phyloP scores from a whole-genome alignment of 164 flowering plant species.

The Berberis thunbergii region DNA sequence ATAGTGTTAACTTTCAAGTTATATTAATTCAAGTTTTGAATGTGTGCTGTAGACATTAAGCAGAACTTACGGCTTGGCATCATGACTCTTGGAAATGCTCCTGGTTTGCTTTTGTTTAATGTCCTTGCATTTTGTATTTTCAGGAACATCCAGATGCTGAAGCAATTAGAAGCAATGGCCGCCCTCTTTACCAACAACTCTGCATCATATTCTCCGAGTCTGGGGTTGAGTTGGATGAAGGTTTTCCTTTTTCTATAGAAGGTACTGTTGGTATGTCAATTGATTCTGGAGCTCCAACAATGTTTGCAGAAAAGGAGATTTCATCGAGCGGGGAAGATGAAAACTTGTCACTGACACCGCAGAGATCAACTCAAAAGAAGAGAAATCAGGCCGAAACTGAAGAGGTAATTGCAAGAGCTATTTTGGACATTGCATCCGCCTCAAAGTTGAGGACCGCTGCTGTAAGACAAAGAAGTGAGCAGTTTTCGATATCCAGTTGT shows the following conservation, averaged over 20 bases:
- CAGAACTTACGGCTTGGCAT: no score
- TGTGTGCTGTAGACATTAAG: no score
- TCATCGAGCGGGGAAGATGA: slow-evolving; percentile 31
- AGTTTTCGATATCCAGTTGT: slow-evolving; percentile 36
- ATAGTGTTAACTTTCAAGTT: no score
- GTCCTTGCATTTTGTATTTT: neutral
- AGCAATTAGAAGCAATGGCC: slow-evolving; percentile 29
- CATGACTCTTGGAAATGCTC: no score
- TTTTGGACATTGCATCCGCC: slow-evolving; percentile 55
- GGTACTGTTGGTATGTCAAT: neutral
- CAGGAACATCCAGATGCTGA: slow-evolving; percentile 55
- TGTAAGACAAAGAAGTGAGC: slow-evolving; percentile 17
- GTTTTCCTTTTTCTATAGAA: neutral
- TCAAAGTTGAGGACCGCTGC: slow-evolving; percentile 40
- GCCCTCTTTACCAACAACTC: slow-evolving; percentile 38
- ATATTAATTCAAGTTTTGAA: no score
- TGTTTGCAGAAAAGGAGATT: slow-evolving; percentile 13
- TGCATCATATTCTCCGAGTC: slow-evolving; percentile 34
- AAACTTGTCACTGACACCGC: slow-evolving; percentile 10
- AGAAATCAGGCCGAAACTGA: slow-evolving; percentile 40
- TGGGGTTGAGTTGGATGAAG: slow-evolving; percentile 11
- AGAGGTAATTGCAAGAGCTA: slow-evolving; percentile 39
- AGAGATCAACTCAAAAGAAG: slow-evolving; percentile 21
- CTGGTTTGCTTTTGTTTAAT: no score
- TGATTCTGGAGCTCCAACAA: slow-evolving; percentile 1